A percentile compares a stretch with the other conserved stretches of the same genome.
phyloP scores from a whole-genome alignment of 192 early-diverging fungal species.

The Coemansia biformis region DNA sequence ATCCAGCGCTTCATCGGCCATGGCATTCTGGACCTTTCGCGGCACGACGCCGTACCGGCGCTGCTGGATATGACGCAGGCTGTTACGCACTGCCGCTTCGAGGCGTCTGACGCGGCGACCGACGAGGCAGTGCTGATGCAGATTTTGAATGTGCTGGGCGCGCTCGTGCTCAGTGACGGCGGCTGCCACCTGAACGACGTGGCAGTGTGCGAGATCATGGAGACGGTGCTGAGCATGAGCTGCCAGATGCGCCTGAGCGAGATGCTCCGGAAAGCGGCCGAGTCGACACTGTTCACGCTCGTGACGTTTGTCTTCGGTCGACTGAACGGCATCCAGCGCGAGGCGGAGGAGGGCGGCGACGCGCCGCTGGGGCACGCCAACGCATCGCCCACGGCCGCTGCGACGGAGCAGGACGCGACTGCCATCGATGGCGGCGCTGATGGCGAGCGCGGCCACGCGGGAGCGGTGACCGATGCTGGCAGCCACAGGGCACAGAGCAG shows the following conservation, averaged over 20 bases:
- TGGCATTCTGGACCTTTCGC: constrained; percentile 58
- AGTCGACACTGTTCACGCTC: constrained; percentile 45
- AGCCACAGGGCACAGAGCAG: too few species aligned
- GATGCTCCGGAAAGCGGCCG: constrained; percentile 45
- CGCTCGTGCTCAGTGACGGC: constrained; percentile 68
- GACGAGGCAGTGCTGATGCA: constrained; percentile 91
- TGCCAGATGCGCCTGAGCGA: constrained; percentile 87
- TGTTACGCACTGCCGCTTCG: constrained; percentile 94
- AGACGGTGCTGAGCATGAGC: constrained; percentile 94
- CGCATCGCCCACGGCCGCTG: too few species aligned
- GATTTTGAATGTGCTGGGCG: constrained; percentile 78
- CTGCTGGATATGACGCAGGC: constrained; percentile 58
- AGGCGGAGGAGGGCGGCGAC: too few species aligned
- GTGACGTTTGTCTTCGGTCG: constrained; percentile 47
- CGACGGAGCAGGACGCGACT: too few species aligned
- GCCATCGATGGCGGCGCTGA: too few species aligned
- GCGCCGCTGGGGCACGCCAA: too few species aligned
- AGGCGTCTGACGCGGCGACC: constrained; percentile 84
- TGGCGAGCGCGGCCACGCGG: too few species aligned
- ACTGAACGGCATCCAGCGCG: constrained; percentile 14
- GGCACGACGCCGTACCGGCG: constrained; percentile 19
- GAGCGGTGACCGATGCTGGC: too few species aligned
- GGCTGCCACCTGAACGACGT: constrained; percentile 75
- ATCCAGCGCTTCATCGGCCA: constrained; percentile 88
- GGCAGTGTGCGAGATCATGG: constrained; percentile 94